Conservation (phyloP, 2,329 filamentous ascomycete genomes). For the Claviceps sp. region DNA sequence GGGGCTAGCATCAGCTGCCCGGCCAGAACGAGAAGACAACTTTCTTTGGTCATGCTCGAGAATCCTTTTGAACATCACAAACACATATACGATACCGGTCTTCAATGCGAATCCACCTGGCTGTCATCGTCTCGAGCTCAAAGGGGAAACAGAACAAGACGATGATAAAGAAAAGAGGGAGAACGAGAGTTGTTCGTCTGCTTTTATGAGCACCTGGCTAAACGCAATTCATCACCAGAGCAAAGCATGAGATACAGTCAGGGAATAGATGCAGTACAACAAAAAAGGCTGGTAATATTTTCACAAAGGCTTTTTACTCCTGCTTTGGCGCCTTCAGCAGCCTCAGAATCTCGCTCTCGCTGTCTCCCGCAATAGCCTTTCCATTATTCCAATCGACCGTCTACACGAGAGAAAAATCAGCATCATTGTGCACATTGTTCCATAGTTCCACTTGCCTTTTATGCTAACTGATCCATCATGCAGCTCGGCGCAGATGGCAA, state of each 20-base stretch:
- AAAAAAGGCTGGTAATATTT: neutral
- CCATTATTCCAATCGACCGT: constrained; percentile 92
- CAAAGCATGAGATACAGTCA: neutral
- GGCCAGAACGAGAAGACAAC: neutral
- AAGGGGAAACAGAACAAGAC: neutral
- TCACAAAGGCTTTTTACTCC: neutral
- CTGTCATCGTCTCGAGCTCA: neutral
- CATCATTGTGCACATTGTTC: neutral
- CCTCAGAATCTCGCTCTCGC: constrained; percentile 80
- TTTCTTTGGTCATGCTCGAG: neutral
- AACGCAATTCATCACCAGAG: neutral
- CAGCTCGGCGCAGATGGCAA: neutral
- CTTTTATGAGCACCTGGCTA: neutral
- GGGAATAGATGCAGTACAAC: neutral
- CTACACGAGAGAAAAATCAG: constrained; percentile 13
- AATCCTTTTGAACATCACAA: neutral
- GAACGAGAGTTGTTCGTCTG: too few species aligned
- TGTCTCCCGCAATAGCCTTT: constrained; percentile 61
- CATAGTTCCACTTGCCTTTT: neutral
- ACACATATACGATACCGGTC: neutral
- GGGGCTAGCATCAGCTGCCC: neutral
- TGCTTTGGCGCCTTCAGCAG: constrained; percentile 43
- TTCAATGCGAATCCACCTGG: neutral
- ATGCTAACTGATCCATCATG: neutral
- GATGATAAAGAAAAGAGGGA: neutral